Evolutionary conservation across 176 grass and related monocot species (phyloP), one percentile per base, ranked within the genome.

Genomic region (Triticum dicoccoides): DNA sequence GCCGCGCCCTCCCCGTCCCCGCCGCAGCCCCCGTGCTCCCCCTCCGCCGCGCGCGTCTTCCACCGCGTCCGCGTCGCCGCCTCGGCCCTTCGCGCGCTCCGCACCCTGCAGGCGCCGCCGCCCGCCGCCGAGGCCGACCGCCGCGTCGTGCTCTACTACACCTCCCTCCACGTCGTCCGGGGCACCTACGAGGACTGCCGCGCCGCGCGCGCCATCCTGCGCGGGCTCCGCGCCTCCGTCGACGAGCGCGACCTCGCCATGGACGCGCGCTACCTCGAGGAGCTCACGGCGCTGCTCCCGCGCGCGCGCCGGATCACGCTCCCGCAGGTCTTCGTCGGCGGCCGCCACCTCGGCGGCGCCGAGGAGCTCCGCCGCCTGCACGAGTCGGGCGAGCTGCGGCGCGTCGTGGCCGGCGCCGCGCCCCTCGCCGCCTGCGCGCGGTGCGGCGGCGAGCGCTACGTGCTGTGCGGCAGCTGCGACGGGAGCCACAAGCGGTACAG

Each of bases 221-320:
- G 90, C 4, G 90, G 92, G 23, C 73, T 94, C 90, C 92, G 89
- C 11, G 90, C 69, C 74, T 59, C 82, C 79, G 92, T 94, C 68
- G 92, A 94, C 82, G 92, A 94, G 90, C 87, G 90, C 61, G 90
- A 92, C 85, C 87, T 94, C 82, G 88, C 90, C 74, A 92, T 90
- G 90, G 92, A 94, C 87, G 34, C 90, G 38, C 79, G 87, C 61
- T 94, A 90, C 90, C 85, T 87, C 62, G 30, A 87, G 59, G 92
- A 94, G 82, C 87, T 94, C 49, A 62, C 85, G 11, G 85, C 85
- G 4, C 85, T 91, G 4, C 85, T 92, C 68, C 85, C 81, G 1
- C 89, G 85, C 23, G 78, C 73, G 23, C 87, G 65, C n/a, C 78
- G 78, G 23, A 11, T 88, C 80, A 9, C 88, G 18, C 90, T 94